Evolutionary conservation across 345 rosid genomes (phyloP).

Genomic region (Aurinia saxatilis): DNA sequence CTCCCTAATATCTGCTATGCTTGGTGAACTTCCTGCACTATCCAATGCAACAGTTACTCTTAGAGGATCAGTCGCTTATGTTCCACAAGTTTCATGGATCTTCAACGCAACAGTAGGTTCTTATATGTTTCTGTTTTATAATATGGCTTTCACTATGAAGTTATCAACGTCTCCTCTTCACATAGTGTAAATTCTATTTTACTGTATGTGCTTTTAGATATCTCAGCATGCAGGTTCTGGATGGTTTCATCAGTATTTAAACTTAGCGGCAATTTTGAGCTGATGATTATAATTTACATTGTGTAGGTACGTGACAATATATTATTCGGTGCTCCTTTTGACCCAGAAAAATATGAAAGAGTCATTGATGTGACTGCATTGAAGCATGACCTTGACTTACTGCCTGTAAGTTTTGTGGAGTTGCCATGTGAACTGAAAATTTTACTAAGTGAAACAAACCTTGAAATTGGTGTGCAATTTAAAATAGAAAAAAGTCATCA

Average conservation of each 20-base stretch:
- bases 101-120: slow-evolving; percentile 93
- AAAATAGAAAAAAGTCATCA: background rate
- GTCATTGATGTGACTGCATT: slow-evolving; percentile 86
- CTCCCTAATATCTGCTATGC: slow-evolving; percentile 92
- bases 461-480: background rate
- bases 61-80: slow-evolving; percentile 92
- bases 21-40: slow-evolving; percentile 89
- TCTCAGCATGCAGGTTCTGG: background rate
- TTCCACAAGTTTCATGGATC: slow-evolving; percentile 99
- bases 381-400: slow-evolving; percentile 85
- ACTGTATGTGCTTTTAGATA: background rate
- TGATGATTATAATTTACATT: background rate
- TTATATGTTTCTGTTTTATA: slow-evolving; percentile 1
- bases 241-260: background rate
- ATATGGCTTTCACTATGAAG: background rate
- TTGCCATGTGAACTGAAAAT: background rate
- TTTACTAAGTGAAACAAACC: background rate
- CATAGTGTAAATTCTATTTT: background rate
- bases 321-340: slow-evolving; percentile 84
- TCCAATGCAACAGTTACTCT: slow-evolving; percentile 56
- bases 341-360: slow-evolving; percentile 63
- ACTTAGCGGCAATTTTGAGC: slow-evolving; percentile 2
- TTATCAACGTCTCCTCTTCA: background rate
- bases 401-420: slow-evolving; percentile 60
- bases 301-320: slow-evolving; percentile 89